phyloP scores from a whole-genome alignment of 2,329 filamentous ascomycete genomes.

The Leptographium galeiforme region DNA sequence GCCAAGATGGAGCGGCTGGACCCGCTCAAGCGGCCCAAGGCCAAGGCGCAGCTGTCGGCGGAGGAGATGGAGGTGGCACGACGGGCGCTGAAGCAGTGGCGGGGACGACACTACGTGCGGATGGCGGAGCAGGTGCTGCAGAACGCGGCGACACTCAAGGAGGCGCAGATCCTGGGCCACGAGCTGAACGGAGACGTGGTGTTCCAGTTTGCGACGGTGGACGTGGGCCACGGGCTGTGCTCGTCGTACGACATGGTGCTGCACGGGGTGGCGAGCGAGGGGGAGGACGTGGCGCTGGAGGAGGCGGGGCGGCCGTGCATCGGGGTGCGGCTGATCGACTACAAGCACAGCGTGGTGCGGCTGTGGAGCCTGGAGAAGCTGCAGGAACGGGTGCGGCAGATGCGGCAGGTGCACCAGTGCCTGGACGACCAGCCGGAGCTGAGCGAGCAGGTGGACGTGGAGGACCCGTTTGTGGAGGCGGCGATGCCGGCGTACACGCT shows the following conservation, averaged over 20 bases:
- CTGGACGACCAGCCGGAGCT: conserved; percentile 93
- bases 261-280: conserved; percentile 77
- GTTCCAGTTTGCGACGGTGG: conserved; percentile 89
- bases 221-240: conserved; percentile 73
- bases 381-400: conserved; percentile 70
- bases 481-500: conserved; percentile 89
- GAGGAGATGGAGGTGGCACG: conserved; percentile 60
- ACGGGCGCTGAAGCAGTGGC: conserved; percentile 60
- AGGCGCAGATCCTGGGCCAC: conserved; percentile 96
- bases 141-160: conserved; percentile 76
- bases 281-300: conserved; percentile 69
- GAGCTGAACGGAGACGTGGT: conserved; percentile 85
- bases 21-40: conserved; percentile 45
- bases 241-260: conserved; percentile 96
- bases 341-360: conserved; percentile 71
- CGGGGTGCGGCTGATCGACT: conserved; percentile 81
- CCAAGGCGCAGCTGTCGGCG: conserved; percentile 52
- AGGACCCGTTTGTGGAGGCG: conserved; percentile 83
- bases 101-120: conserved; percentile 70
- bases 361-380: conserved; percentile 94
- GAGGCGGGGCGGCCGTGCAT: conserved; percentile 79
- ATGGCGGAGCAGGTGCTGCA: conserved; percentile 90
- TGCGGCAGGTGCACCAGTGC: conserved; percentile 96
- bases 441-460: conserved; percentile 52
- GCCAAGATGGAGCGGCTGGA: conserved; percentile 68